Evolutionary conservation across 108 stramenopile genomes (phyloP).

Genomic region (Pseudonitzschia multistriata): DNA sequence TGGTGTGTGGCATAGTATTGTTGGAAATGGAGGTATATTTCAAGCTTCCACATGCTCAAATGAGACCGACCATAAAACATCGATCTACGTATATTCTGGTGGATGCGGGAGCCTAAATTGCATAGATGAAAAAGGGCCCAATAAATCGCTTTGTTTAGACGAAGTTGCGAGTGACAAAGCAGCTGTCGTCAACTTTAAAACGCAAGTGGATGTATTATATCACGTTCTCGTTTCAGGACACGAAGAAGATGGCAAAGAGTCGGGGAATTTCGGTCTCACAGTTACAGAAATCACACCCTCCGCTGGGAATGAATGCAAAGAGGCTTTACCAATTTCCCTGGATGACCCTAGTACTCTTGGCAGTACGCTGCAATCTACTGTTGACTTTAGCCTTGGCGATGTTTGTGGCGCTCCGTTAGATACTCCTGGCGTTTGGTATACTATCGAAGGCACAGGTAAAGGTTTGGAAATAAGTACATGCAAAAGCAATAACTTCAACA

Average conservation of each 20-base stretch:
- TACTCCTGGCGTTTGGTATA: conserved; percentile 13
- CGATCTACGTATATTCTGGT: conserved; percentile 2
- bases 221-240: conserved; percentile 9
- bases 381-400: conserved; percentile 10
- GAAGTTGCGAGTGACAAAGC: not conserved
- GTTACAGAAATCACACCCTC: not conserved
- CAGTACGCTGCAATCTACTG: not conserved
- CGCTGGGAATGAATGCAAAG: not conserved
- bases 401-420: conserved; percentile 6
- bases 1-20: conserved; percentile 8
- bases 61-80: not conserved
- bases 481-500: not conserved
- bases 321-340: not conserved
- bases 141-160: conserved; percentile 2
- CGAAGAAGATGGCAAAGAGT: not conserved
- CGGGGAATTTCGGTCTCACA: not conserved
- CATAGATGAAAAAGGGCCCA: not conserved
- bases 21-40: not conserved
- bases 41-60: conserved; percentile 5
- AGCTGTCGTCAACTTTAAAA: conserved; percentile 9
- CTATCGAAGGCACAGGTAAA: conserved; percentile 2
- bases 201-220: conserved; percentile 11
- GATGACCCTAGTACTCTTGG: not conserved
- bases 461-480: conserved; percentile 9
- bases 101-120: conserved; percentile 1